Evolutionary conservation across 1,284 basidiomycete species (phyloP).

Genomic region (Austroboletus rostrupii): DNA sequence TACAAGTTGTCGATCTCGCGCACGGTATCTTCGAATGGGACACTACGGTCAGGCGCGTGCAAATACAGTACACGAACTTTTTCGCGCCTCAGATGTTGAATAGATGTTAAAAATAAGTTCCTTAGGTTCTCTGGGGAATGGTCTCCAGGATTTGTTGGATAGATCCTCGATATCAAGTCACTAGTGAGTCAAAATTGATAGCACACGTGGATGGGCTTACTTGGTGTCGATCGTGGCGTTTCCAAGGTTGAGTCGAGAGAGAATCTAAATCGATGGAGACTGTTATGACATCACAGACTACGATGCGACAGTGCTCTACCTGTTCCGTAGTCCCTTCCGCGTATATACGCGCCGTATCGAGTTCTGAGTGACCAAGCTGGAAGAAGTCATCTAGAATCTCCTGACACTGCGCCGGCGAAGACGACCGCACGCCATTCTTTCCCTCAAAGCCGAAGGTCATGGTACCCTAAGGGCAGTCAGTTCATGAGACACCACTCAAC

Average conservation of each 20-base stretch:
- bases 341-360: constrained; percentile 51
- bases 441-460: constrained; percentile 47
- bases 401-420: constrained; percentile 37
- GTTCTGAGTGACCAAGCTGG: constrained; percentile 39
- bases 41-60: constrained; percentile 47
- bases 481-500: neutral
- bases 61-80: constrained; percentile 45
- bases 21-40: constrained; percentile 46
- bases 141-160: constrained; percentile 31
- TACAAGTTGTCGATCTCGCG: constrained; percentile 46
- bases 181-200: too few species aligned
- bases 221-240: constrained; percentile 49
- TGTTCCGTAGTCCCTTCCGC: constrained; percentile 50
- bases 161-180: constrained; percentile 24
- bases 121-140: constrained; percentile 32
- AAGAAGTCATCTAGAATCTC: constrained; percentile 48
- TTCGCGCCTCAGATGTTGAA: constrained; percentile 27
- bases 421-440: constrained; percentile 40
- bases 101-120: constrained; percentile 31
- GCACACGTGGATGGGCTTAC: constrained; percentile 23
- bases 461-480: constrained; percentile 38
- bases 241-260: constrained; percentile 42
- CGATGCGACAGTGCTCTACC: constrained; percentile 22
- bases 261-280: constrained; percentile 25
- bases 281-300: neutral